Percentiles rank a stretch among this genome's conserved stretches.
phyloP scores from a whole-genome alignment of 2,329 filamentous ascomycete species.

The Cryphonectria radicalis region DNA sequence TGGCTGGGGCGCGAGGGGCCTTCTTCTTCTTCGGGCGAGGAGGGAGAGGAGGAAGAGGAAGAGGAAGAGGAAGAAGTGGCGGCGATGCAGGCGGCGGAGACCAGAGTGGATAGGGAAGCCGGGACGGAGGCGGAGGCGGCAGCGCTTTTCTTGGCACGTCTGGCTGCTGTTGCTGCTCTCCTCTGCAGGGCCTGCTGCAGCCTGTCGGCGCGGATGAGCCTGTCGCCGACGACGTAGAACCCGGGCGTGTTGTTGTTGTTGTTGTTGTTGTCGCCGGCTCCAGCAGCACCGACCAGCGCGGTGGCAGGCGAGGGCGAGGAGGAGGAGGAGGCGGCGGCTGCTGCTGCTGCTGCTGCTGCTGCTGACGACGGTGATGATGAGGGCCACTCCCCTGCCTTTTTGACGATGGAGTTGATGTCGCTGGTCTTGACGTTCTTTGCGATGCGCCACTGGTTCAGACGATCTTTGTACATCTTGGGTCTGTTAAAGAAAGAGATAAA shows the following conservation, averaged over 20 bases:
- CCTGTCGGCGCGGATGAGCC: conserved; percentile 23
- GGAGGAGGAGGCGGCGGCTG: not conserved
- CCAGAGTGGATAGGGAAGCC: not conserved
- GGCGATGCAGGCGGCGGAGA: too few relatives aligned
- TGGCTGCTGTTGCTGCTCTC: conserved; percentile 14
- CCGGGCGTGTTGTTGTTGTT: not conserved
- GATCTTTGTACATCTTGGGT: conserved; percentile 24
- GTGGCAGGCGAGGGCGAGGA: not conserved
- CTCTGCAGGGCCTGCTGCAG: conserved; percentile 23
- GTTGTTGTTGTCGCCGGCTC: not conserved
- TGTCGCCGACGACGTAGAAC: conserved; percentile 21
- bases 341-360: not conserved
- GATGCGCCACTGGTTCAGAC: conserved; percentile 21
- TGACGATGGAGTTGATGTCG: conserved; percentile 18
- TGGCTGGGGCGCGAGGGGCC: not conserved
- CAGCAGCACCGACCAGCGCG: not conserved
- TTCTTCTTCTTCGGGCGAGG: not conserved
- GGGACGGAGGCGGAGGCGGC: not conserved
- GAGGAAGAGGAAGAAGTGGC: not conserved
- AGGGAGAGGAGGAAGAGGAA: not conserved
- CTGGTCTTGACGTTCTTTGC: conserved; percentile 23
- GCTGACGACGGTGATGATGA: not conserved
- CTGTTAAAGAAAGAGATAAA: not conserved
- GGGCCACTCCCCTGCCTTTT: conserved; percentile 1
- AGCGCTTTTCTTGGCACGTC: conserved; percentile 13